These are phyloP conservation scores for Przewalskia tangutica DNA, from an alignment of 257 asterid species.

Conservation along the genomic window DNA sequence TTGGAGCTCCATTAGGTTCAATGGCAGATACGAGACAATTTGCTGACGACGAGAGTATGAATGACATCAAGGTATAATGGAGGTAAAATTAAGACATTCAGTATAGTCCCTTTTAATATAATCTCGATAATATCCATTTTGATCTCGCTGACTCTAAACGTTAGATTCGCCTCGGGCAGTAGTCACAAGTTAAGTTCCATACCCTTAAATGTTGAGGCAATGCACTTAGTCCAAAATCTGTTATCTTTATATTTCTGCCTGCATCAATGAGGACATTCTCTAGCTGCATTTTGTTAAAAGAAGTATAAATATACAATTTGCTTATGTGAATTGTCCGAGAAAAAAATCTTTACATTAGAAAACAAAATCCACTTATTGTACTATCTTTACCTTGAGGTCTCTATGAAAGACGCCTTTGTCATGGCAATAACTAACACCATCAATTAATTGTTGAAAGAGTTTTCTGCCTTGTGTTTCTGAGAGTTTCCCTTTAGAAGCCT, in stretches of 20 bases:
- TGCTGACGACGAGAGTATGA: not conserved
- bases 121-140: not conserved
- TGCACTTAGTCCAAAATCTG: slow-evolving; percentile 98
- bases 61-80: not conserved
- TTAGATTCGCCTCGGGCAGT: not conserved
- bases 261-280: slow-evolving; percentile 82
- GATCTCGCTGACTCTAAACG: not conserved
- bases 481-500: slow-evolving; percentile 75
- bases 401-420: slow-evolving; percentile 83
- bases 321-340: no score
- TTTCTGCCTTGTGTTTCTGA: slow-evolving; percentile 69
- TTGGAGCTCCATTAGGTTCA: not conserved
- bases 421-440: slow-evolving; percentile 89
- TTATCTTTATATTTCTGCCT: slow-evolving; percentile 51
- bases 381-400: slow-evolving; percentile 56
- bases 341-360: not conserved
- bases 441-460: slow-evolving; percentile 86
- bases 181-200: slow-evolving; percentile 2
- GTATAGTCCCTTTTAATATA: not conserved
- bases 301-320: no score
- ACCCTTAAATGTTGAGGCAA: slow-evolving; percentile 95
- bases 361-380: not conserved
- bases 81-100: not conserved
- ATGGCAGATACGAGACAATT: not conserved
- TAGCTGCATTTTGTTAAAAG: slow-evolving; percentile 43